phyloP scores from a whole-genome alignment of 441 rosid species.

The Theobroma grandiflorum region DNA sequence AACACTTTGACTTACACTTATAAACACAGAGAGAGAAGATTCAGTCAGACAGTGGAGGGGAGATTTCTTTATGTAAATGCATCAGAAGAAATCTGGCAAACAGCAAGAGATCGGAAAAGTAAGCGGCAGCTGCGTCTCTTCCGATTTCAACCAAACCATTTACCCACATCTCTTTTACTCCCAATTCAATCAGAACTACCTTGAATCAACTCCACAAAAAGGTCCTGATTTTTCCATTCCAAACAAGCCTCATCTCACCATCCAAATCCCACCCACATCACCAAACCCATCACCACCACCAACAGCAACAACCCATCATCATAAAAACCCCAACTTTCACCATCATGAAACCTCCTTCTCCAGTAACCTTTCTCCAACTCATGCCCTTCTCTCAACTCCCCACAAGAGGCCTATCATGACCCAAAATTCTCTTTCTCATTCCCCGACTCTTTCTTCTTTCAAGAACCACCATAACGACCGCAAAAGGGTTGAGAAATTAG shows the following conservation, averaged over 20 bases:
- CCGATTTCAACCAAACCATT: conserved; percentile 38
- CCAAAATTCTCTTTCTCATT: conserved; percentile 38
- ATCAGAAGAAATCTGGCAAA: conserved; percentile 50
- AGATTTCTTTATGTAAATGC: conserved; percentile 55
- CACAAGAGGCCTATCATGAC: conserved; percentile 53
- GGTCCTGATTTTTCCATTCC: conserved; percentile 26
- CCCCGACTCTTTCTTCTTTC: conserved; percentile 41
- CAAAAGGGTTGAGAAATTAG: conserved; percentile 25
- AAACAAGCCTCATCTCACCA: conserved; percentile 44
- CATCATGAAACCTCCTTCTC: conserved; percentile 34
- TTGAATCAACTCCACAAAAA: conserved; percentile 30
- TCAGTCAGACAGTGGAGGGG: conserved; percentile 3
- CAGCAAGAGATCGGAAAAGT: conserved; percentile 53
- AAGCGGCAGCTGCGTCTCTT: conserved; percentile 38
- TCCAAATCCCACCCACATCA: conserved; percentile 53
- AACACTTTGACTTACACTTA: background rate
- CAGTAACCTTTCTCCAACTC: conserved; percentile 27
- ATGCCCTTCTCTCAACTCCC: conserved; percentile 48
- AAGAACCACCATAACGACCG: conserved; percentile 32
- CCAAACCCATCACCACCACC: conserved; percentile 24
- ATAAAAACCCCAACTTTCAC: conserved; percentile 27
- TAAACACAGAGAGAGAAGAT: background rate
- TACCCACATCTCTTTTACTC: conserved; percentile 32
- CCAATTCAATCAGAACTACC: conserved; percentile 32
- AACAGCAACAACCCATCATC: background rate